Evolutionary conservation across 2,329 filamentous ascomycete species (phyloP), one percentile per base, ranked within the genome.

Genomic region (Aureobasidium uvarum): DNA sequence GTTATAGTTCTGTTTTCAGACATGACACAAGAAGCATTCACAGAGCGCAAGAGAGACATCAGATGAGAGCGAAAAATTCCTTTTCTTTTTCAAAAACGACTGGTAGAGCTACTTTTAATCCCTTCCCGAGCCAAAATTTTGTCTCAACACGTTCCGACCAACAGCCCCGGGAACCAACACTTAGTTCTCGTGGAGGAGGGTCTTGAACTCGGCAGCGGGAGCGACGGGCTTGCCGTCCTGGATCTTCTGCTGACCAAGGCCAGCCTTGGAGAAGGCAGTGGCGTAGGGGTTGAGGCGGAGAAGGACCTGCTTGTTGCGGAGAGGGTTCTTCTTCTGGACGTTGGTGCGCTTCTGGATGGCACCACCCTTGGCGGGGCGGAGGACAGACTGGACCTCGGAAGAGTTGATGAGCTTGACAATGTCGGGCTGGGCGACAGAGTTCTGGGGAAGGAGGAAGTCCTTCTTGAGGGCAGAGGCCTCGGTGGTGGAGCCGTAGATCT

Each of bases 261-360:
- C 89, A 77, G 92, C 86, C 86, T 96, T 91, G 74, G 88, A 84
- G 83, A 96, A 99, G 70, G 91, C 88, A 74, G 89, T 85, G 74
- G 95, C 94, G 83, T 99, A 99, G 70, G 95, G 95, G 89, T 99
- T 99, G 81, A 99, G 90, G 77, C 95, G 90, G 79, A 99, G 90
- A 82, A 97, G 87, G 73, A 99, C 90, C 87, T 98, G 95, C 88
- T 92, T 96, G 90, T 99, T 99, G 83, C 85, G 86, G 74, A 99
- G 92, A 77, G 95, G 95, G 88, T 99, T 99, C 93, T 98, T 98
- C 92, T 99, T 99, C 88, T 97, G 94, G 73, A 96, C 92, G 77
- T 86, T 83, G 73, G 85, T 83, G 78, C 95, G 91, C 88, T 97
- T 97, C 82, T 92, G 96, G 78, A 88, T 83, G 77, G 92, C 87